A percentile compares a stretch with the other conserved stretches of the same genome.
Evolutionary conservation across 1,284 basidiomycete genomes (phyloP).

Genomic region (Malassezia sp.): DNA sequence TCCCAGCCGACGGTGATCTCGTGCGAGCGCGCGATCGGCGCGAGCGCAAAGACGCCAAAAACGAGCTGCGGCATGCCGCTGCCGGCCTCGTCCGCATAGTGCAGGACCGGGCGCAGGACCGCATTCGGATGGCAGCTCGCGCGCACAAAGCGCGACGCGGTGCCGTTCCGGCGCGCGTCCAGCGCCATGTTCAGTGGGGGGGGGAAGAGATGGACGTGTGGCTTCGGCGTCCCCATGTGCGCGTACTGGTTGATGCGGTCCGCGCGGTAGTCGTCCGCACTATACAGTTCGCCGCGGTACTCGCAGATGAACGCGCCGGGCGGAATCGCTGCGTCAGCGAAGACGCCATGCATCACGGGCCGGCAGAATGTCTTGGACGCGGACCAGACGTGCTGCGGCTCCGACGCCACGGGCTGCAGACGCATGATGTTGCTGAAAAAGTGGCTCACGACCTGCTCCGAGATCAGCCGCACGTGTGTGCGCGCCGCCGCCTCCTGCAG

Average conservation of each 20-base stretch:
- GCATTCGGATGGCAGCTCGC: slow-evolving; percentile 82
- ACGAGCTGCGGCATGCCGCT: slow-evolving; percentile 53
- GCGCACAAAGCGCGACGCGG: slow-evolving; percentile 63
- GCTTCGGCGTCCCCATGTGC: slow-evolving; percentile 52
- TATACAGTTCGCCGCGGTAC: slow-evolving; percentile 45
- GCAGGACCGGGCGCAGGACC: slow-evolving; percentile 64
- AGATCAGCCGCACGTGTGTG: slow-evolving; percentile 36
- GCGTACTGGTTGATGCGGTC: slow-evolving; percentile 54
- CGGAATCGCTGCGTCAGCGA: slow-evolving; percentile 45
- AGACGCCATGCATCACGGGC: slow-evolving; percentile 48
- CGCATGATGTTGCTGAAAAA: slow-evolving; percentile 37
- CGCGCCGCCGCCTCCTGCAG: slow-evolving; percentile 20
- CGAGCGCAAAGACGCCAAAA: slow-evolving; percentile 72
- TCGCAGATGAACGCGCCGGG: slow-evolving; percentile 47
- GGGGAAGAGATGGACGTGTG: slow-evolving; percentile 67
- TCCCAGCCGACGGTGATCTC: slow-evolving; percentile 89
- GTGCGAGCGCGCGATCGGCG: slow-evolving; percentile 65
- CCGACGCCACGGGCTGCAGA: slow-evolving; percentile 21
- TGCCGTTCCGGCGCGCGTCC: slow-evolving; percentile 69
- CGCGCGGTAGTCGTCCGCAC: slow-evolving; percentile 42
- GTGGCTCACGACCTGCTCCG: slow-evolving; percentile 33
- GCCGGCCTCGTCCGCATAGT: slow-evolving; percentile 19
- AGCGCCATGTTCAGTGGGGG: slow-evolving; percentile 69
- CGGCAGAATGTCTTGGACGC: slow-evolving; percentile 46
- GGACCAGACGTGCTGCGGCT: slow-evolving; percentile 47